These are phyloP conservation scores for Triticum dicoccoides DNA, from an alignment of 176 grass and related monocot genomes.

Conservation along the genomic window DNA sequence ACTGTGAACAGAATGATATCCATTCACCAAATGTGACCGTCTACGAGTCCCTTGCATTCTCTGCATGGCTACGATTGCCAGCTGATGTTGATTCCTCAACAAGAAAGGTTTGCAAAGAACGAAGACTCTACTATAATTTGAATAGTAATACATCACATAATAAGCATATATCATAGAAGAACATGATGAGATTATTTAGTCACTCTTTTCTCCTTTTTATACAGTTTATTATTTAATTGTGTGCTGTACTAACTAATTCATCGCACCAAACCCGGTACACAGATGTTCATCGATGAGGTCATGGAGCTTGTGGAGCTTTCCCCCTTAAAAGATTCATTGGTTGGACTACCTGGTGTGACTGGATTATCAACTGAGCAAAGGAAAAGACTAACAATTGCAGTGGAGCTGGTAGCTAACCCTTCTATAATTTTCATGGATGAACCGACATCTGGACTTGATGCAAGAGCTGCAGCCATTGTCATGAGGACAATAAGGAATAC, in stretches of 20 bases:
- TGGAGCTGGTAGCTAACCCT: conserved; percentile 88
- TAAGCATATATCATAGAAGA: background rate
- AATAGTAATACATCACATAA: background rate
- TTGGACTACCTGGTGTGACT: conserved; percentile 80
- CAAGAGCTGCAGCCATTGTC: conserved; percentile 85
- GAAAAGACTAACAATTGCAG: conserved; percentile 87
- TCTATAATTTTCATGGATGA: conserved; percentile 97
- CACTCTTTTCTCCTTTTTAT: background rate
- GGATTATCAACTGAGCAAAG: conserved; percentile 87
- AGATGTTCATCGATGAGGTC: conserved; percentile 89
- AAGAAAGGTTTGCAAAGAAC: conserved; percentile 54
- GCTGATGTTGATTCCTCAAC: conserved; percentile 43
- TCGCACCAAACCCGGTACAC: background rate
- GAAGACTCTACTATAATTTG: conserved; percentile 19
- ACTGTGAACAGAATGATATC: conserved; percentile 92
- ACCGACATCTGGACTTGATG: conserved; percentile 87
- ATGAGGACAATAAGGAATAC: conserved; percentile 91
- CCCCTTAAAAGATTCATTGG: conserved; percentile 62
- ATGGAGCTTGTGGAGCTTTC: conserved; percentile 90
- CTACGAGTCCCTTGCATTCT: conserved; percentile 75
- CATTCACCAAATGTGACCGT: conserved; percentile 88
- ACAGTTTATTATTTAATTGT: background rate
- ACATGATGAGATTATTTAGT: background rate
- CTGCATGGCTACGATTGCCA: conserved; percentile 78
- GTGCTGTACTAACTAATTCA: background rate